A percentile compares a stretch with the other conserved stretches of the same genome.
phyloP scores from a whole-genome alignment of 129 eudicot genomes.

The Deinandra increscens region DNA sequence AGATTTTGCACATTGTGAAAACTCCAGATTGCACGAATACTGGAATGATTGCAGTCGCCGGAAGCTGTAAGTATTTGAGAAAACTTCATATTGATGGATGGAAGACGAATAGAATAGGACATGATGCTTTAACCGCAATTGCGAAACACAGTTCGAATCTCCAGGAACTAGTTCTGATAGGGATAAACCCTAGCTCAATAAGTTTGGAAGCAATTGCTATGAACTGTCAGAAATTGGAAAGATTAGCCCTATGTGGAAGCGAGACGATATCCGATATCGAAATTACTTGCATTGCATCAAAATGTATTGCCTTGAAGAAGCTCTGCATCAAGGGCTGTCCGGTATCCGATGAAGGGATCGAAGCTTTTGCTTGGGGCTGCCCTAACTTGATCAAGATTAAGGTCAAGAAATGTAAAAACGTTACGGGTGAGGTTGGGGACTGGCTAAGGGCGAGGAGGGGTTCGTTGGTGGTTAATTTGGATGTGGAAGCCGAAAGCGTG shows the following conservation, averaged over 20 bases:
- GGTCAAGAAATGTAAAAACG: conserved; percentile 71
- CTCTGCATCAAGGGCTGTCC: conserved; percentile 48
- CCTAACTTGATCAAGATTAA: conserved; percentile 47
- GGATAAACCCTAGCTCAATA: conserved; percentile 32
- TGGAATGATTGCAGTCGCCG: conserved; percentile 32
- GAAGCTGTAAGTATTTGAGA: conserved; percentile 30
- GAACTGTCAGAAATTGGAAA: conserved; percentile 37
- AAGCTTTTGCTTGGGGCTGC: conserved; percentile 49
- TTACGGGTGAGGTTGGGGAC: conserved; percentile 62
- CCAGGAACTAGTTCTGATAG: conserved; percentile 42
- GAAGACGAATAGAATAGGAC: conserved; percentile 43
- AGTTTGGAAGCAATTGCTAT: conserved; percentile 43
- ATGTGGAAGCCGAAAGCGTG: conserved; percentile 56
- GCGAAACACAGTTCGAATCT: conserved; percentile 36
- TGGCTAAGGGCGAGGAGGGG: conserved; percentile 68
- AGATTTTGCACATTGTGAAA: conserved; percentile 39
- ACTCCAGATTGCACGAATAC: conserved; percentile 39
- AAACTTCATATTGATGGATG: conserved; percentile 49
- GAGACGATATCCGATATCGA: conserved; percentile 45
- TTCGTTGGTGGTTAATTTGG: conserved; percentile 66
- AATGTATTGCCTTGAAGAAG: conserved; percentile 48
- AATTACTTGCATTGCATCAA: conserved; percentile 44
- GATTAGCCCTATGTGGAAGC: conserved; percentile 46
- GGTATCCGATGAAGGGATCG: conserved; percentile 44
- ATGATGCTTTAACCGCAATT: conserved; percentile 35